These are phyloP conservation scores for Xylariaceae sp. DNA, from an alignment of 2,329 filamentous ascomycete species.

Conservation along the genomic window DNA sequence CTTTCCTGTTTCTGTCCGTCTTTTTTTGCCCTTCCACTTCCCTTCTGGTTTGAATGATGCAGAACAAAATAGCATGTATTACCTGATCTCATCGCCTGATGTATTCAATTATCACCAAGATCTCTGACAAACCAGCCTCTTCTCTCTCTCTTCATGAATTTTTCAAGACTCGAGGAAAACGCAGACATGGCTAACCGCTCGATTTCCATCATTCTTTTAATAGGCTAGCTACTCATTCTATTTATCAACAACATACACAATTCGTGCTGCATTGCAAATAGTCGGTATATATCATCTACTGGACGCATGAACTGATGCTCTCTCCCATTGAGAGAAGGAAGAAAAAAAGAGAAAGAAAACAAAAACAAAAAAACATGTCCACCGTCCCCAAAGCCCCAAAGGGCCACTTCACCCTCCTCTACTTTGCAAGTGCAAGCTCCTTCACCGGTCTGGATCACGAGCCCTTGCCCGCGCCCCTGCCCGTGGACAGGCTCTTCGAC, in stretches of 20 bases:
- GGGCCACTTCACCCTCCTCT: slow-evolving; percentile 73
- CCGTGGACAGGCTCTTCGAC: slow-evolving; percentile 57
- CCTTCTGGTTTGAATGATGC: slow-evolving; percentile 49
- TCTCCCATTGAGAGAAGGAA: too few relatives aligned
- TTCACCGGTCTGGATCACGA: slow-evolving; percentile 66
- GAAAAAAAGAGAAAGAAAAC: background rate
- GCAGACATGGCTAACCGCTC: too few relatives aligned
- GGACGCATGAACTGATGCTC: too few relatives aligned
- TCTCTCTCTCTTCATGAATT: too few relatives aligned
- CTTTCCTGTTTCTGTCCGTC: background rate
- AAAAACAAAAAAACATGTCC: slow-evolving; percentile 27
- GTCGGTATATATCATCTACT: too few relatives aligned
- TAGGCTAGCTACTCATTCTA: too few relatives aligned
- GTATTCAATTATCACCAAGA: slow-evolving; percentile 60
- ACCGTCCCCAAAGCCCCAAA: slow-evolving; percentile 43
- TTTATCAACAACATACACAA: too few relatives aligned
- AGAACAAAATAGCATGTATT: slow-evolving; percentile 50
- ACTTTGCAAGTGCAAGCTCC: slow-evolving; percentile 71
- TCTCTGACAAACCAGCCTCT: slow-evolving; percentile 56
- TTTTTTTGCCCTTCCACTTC: too few relatives aligned
- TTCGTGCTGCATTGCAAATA: too few relatives aligned
- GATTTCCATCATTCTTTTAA: too few relatives aligned
- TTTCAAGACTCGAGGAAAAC: too few relatives aligned
- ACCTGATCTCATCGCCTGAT: slow-evolving; percentile 52
- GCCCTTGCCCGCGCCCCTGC: slow-evolving; percentile 59